phyloP scores from a whole-genome alignment of 805 yeast genomes.

The Schwanniomyces vanrijiae region DNA sequence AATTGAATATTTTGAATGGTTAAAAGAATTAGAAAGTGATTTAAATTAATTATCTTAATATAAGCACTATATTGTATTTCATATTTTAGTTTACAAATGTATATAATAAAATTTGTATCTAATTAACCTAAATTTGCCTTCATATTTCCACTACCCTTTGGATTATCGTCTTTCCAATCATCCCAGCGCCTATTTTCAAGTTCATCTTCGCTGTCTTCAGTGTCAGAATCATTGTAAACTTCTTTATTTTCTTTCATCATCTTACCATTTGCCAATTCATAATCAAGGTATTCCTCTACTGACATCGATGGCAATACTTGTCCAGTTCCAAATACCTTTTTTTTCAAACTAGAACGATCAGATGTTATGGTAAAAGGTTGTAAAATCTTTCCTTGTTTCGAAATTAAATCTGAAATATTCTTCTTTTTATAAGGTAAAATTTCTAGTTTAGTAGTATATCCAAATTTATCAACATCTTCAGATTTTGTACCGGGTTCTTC shows the following conservation, averaged over 20 bases:
- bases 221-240: conserved; percentile 36
- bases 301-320: conserved; percentile 92
- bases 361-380: conserved; percentile 78
- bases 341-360: conserved; percentile 53
- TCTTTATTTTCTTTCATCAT: conserved; percentile 52
- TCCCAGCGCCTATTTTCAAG: conserved; percentile 87
- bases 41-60: conserved; percentile 7
- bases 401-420: conserved; percentile 42
- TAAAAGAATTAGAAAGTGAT: conserved; percentile 29
- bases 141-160: conserved; percentile 90
- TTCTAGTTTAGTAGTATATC: conserved; percentile 68
- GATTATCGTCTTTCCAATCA: conserved; percentile 82
- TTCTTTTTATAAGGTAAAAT: conserved; percentile 29
- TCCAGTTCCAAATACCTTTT: conserved; percentile 85
- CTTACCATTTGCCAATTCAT: conserved; percentile 83
- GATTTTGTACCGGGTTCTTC: background rate
- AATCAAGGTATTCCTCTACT: conserved; percentile 85
- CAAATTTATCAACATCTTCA: conserved; percentile 28
- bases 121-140: conserved; percentile 41
- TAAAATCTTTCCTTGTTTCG: conserved; percentile 74
- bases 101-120: background rate
- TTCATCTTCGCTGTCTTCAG: conserved; percentile 65
- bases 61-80: background rate
- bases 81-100: background rate
- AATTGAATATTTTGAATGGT: conserved; percentile 36